Percentiles rank a stretch among this genome's conserved stretches.
Conservation (phyloP, 176 grass and related monocot genomes). For the Aegilops sharonensis region DNA sequence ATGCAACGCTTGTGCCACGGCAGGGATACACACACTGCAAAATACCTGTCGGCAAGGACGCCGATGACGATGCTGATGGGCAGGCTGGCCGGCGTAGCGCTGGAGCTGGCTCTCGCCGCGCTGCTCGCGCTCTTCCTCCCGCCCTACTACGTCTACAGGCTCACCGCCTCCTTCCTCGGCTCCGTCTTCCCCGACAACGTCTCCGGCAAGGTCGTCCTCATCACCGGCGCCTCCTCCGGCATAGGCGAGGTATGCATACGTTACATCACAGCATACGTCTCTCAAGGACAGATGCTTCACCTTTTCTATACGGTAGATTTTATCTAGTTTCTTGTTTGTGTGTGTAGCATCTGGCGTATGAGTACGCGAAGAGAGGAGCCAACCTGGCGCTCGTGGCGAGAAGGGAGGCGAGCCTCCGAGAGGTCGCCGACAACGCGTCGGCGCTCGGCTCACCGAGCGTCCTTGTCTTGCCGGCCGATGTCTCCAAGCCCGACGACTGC, state of each 20-base stretch:
- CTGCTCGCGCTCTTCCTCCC: conserved; percentile 29
- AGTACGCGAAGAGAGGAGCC: conserved; percentile 44
- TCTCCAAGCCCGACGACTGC: conserved; percentile 53
- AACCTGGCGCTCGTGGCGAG: conserved; percentile 70
- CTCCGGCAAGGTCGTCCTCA: conserved; percentile 66
- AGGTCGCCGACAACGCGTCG: conserved; percentile 46
- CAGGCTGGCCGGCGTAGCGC: background rate
- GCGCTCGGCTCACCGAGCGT: conserved; percentile 60
- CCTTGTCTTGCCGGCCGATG: conserved; percentile 59
- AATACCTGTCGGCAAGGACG: background rate
- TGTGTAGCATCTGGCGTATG: conserved; percentile 24
- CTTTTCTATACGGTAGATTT: background rate
- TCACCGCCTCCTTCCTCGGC: conserved; percentile 45
- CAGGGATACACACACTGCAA: background rate
- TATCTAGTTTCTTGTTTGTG: too few species aligned
- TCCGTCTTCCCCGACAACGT: conserved; percentile 51
- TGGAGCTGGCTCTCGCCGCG: conserved; percentile 16
- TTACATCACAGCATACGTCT: too few species aligned
- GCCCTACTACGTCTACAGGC: conserved; percentile 51
- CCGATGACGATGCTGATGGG: background rate
- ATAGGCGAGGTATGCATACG: conserved; percentile 56
- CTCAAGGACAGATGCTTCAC: background rate
- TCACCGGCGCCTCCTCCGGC: conserved; percentile 79
- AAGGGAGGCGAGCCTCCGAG: conserved; percentile 62
- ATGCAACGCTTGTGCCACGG: background rate